These are phyloP conservation scores for Aspergillus phoenicis DNA, from an alignment of 2,329 filamentous ascomycete genomes.

Conservation along the genomic window DNA sequence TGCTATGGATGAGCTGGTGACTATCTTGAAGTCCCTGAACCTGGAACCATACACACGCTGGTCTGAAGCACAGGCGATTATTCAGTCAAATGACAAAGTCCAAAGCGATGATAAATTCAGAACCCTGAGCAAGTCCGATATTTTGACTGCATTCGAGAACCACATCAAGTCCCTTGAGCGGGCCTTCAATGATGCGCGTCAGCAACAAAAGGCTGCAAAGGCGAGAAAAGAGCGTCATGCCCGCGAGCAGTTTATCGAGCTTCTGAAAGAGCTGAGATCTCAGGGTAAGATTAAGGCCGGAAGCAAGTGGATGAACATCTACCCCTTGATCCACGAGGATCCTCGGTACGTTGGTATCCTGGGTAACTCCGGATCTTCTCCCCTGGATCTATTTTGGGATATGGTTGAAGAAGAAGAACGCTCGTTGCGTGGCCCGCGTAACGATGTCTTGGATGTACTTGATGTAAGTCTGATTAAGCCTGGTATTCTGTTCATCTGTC, in stretches of 20 bases:
- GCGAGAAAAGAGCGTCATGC: conserved; percentile 81
- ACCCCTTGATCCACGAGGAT: conserved; percentile 75
- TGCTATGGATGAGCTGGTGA: conserved; percentile 80
- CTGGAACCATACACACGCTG: conserved; percentile 93
- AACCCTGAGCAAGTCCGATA: conserved; percentile 81
- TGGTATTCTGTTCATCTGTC: background rate
- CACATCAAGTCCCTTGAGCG: conserved; percentile 93
- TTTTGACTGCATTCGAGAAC: conserved; percentile 89
- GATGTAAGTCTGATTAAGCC: conserved; percentile 62
- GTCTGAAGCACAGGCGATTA: conserved; percentile 82
- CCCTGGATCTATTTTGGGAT: conserved; percentile 95
- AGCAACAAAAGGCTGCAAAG: conserved; percentile 81
- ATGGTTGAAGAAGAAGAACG: conserved; percentile 90
- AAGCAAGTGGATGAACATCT: conserved; percentile 84
- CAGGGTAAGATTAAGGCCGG: conserved; percentile 85
- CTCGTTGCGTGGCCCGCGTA: conserved; percentile 75
- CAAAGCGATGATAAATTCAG: conserved; percentile 83
- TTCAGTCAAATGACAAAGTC: conserved; percentile 76
- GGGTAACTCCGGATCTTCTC: conserved; percentile 79
- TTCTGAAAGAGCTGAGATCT: conserved; percentile 73
- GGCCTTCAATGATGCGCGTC: conserved; percentile 84
- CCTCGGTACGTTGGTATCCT: conserved; percentile 80
- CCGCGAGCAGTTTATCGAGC: conserved; percentile 74
- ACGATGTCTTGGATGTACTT: conserved; percentile 83
- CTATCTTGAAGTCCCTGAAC: conserved; percentile 75